These are phyloP conservation scores for Loxodes magnus DNA, from an alignment of 73 alveolate genomes.

Conservation along the genomic window DNA sequence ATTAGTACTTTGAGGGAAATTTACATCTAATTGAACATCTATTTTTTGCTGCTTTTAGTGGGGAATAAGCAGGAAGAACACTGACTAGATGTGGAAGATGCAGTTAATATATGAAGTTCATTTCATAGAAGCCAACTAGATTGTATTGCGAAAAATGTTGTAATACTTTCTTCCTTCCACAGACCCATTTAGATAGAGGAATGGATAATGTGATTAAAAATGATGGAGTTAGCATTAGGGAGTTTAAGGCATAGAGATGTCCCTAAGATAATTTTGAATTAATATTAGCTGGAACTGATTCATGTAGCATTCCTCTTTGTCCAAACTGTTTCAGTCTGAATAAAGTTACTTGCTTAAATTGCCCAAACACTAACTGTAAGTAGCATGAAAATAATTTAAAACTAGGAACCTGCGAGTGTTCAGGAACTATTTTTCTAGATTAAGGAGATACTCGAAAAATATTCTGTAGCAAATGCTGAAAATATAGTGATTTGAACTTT, in stretches of 20 bases:
- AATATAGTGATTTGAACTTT: too few species aligned
- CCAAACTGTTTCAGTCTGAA: constrained; percentile 27
- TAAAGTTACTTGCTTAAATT: constrained; percentile 1
- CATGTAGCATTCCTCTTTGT: constrained; percentile 20
- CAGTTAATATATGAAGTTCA: constrained; percentile 1
- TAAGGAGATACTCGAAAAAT: too few species aligned
- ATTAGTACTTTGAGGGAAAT: constrained; percentile 36
- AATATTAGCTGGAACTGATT: neutral
- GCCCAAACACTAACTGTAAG: constrained; percentile 17
- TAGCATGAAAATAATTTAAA: too few species aligned
- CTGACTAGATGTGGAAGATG: constrained; percentile 41
- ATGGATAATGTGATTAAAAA: too few species aligned
- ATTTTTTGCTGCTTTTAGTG: constrained; percentile 28
- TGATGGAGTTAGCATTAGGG: neutral
- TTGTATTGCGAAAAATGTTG: constrained; percentile 13
- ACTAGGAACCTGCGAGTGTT: too few species aligned
- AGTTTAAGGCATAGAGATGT: constrained; percentile 14
- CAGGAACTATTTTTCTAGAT: too few species aligned
- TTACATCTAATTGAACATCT: constrained; percentile 30
- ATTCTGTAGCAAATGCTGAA: too few species aligned
- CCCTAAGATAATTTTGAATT: constrained; percentile 42
- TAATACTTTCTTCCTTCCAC: constrained; percentile 7
- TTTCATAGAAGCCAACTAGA: constrained; percentile 7
- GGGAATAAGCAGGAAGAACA: constrained; percentile 26
- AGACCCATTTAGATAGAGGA: too few species aligned